Percentiles rank a stretch among this genome's conserved stretches.
These are phyloP conservation scores for Exophiala sideris DNA, from an alignment of 2,329 filamentous ascomycete species.

Conservation along the genomic window DNA sequence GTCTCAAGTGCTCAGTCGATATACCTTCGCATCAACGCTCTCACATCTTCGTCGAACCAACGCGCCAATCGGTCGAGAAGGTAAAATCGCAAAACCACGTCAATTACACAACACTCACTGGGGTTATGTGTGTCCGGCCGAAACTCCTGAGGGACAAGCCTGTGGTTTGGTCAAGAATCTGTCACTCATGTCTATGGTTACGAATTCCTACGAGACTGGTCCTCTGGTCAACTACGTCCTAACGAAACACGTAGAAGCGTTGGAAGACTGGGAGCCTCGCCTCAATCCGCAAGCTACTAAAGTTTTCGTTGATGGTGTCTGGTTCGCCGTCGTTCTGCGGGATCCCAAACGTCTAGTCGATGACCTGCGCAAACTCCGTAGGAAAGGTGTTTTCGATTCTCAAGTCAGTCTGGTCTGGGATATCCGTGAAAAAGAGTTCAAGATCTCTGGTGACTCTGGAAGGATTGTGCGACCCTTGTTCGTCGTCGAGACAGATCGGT, in stretches of 20 bases:
- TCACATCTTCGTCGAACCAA: constrained; percentile 97
- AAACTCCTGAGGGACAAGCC: constrained; percentile 96
- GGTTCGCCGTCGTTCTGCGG: constrained; percentile 84
- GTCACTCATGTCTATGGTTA: constrained; percentile 97
- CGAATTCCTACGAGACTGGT: constrained; percentile 85
- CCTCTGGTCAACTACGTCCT: constrained; percentile 96
- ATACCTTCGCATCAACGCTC: constrained; percentile 92
- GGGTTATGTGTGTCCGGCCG: constrained; percentile 94
- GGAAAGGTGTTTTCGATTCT: constrained; percentile 78
- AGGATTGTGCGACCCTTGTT: constrained; percentile 92
- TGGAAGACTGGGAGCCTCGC: constrained; percentile 89
- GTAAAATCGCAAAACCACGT: constrained; percentile 95
- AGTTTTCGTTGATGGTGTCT: constrained; percentile 96
- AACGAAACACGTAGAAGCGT: constrained; percentile 88
- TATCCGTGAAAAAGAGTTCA: constrained; percentile 95
- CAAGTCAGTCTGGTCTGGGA: constrained; percentile 95
- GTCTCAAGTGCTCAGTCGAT: constrained; percentile 95
- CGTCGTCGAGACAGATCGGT: constrained; percentile 80
- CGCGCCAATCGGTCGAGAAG: constrained; percentile 94
- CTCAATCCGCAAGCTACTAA: constrained; percentile 91
- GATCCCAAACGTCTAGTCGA: constrained; percentile 82
- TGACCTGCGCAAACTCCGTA: constrained; percentile 71
- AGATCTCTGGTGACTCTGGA: constrained; percentile 95
- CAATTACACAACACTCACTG: constrained; percentile 99
- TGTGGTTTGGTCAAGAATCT: constrained; percentile 98